Percentiles rank a stretch among this genome's conserved stretches.
Evolutionary conservation across 768 basidiomycete genomes (phyloP).

Genomic region (Macrolepiota albuminosa): DNA sequence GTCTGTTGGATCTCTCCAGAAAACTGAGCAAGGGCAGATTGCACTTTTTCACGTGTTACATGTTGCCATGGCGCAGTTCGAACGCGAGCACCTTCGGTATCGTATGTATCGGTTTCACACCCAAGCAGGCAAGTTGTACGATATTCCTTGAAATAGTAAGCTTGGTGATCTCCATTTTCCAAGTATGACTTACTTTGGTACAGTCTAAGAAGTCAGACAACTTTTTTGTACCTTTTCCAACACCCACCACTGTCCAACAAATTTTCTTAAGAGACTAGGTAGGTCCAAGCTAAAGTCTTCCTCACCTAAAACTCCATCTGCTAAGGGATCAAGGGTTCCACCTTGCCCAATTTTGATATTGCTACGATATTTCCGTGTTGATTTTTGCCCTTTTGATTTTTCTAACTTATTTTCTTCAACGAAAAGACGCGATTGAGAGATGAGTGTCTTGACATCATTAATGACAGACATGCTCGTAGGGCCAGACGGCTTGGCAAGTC

Average conservation of each 20-base stretch:
- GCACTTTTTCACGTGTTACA: slow-evolving; percentile 74
- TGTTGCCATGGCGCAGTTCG: slow-evolving; percentile 77
- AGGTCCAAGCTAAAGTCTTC: not conserved
- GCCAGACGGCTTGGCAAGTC: slow-evolving; percentile 86
- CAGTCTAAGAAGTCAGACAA: slow-evolving; percentile 81
- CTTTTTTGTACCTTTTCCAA: slow-evolving; percentile 88
- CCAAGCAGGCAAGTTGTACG: slow-evolving; percentile 86
- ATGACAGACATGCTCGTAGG: slow-evolving; percentile 90
- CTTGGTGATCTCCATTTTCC: not conserved
- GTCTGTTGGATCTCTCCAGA: slow-evolving; percentile 85
- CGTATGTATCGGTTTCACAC: slow-evolving; percentile 92
- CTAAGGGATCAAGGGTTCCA: slow-evolving; percentile 94
- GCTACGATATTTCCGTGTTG: slow-evolving; percentile 40
- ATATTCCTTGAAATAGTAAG: slow-evolving; percentile 64
- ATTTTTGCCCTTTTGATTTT: slow-evolving; percentile 44
- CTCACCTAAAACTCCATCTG: slow-evolving; percentile 89
- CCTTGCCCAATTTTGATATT: slow-evolving; percentile 85
- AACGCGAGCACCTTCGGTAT: slow-evolving; percentile 82
- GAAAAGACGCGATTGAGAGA: slow-evolving; percentile 76
- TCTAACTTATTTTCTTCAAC: slow-evolving; percentile 55
- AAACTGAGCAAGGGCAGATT: slow-evolving; percentile 65
- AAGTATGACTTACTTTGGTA: slow-evolving; percentile 57
- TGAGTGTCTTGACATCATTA: slow-evolving; percentile 78
- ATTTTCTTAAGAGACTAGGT: slow-evolving; percentile 2
- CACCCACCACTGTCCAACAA: slow-evolving; percentile 65